Percentiles rank a stretch among this genome's conserved stretches.
Conservation (phyloP, 2,329 filamentous ascomycete species). For the Pseudogymnoascus sp. region DNA sequence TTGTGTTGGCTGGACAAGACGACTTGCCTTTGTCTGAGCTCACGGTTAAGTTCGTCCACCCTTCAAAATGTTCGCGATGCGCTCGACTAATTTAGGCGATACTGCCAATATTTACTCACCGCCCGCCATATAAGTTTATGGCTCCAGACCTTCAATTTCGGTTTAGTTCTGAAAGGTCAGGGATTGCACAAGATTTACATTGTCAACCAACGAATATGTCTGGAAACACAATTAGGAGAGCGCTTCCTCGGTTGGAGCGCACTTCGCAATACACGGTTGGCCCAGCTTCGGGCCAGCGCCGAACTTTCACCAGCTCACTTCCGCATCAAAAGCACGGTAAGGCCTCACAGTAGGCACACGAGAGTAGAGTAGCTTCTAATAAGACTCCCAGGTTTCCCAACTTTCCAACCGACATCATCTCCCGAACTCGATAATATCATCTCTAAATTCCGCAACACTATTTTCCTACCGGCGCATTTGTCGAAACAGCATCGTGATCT, state of each 20-base stretch:
- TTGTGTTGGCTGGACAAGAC: slow-evolving; percentile 14
- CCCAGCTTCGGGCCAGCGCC: slow-evolving; percentile 12
- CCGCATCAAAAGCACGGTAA: slow-evolving; percentile 22
- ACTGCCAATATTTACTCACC: slow-evolving; percentile 1
- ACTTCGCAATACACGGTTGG: not conserved
- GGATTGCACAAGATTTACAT: not conserved
- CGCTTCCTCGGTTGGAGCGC: not conserved
- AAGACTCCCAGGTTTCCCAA: slow-evolving; percentile 18
- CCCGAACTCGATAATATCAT: slow-evolving; percentile 48
- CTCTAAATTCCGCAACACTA: slow-evolving; percentile 45
- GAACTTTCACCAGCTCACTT: slow-evolving; percentile 26
- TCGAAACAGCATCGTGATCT: slow-evolving; percentile 44
- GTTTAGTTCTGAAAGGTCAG: not conserved
- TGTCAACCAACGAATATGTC: slow-evolving; percentile 8
- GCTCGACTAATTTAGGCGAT: not conserved
- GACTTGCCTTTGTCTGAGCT: slow-evolving; percentile 4
- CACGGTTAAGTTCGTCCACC: slow-evolving; percentile 4
- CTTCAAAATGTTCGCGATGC: slow-evolving; percentile 8
- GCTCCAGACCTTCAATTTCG: slow-evolving; percentile 5
- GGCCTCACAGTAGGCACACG: not conserved
- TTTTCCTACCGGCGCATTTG: slow-evolving; percentile 57
- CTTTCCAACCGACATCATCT: slow-evolving; percentile 45
- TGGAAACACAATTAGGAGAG: slow-evolving; percentile 1
- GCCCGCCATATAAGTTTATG: slow-evolving; percentile 6
- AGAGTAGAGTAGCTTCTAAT: slow-evolving; percentile 2